Evolutionary conservation across 306 rosid species (phyloP).

Genomic region (Prunus salicina): DNA sequence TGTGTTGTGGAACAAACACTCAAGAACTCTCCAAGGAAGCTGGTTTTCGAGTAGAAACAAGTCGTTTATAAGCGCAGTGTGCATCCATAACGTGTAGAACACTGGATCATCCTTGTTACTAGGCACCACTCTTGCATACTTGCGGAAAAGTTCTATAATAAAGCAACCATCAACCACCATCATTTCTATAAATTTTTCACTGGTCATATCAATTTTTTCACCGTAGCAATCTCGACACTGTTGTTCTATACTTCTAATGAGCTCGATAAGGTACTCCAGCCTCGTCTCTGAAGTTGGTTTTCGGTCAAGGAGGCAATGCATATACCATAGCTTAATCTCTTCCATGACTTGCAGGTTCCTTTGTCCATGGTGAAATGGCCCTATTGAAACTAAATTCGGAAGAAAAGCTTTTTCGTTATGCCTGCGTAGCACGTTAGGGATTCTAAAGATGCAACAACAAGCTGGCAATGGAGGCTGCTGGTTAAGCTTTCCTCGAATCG

Average conservation of each 20-base stretch:
- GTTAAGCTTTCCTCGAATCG: not conserved
- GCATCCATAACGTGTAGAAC: not conserved
- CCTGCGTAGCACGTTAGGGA: not conserved
- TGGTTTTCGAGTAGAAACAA: conserved; percentile 2
- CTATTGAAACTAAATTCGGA: not conserved
- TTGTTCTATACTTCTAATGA: not conserved
- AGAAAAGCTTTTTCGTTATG: not conserved
- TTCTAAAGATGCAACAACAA: not conserved
- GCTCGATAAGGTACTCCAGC: not conserved
- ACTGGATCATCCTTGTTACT: not conserved
- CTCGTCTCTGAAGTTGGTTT: not conserved
- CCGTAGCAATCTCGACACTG: not conserved
- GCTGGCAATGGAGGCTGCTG: not conserved
- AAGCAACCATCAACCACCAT: conserved; percentile 10
- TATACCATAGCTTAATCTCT: not conserved
- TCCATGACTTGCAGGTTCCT: not conserved
- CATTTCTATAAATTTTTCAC: not conserved
- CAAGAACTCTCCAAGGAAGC: conserved; percentile 4
- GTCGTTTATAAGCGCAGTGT: not conserved
- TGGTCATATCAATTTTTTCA: not conserved
- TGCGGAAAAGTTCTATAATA: not conserved
- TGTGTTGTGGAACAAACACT: conserved; percentile 5
- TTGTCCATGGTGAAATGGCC: not conserved
- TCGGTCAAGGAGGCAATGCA: not conserved
- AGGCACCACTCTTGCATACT: not conserved